Evolutionary conservation across 73 alveolate species (phyloP), one percentile per base, ranked within the genome.

Genomic region (Durusdinium trenchii): DNA sequence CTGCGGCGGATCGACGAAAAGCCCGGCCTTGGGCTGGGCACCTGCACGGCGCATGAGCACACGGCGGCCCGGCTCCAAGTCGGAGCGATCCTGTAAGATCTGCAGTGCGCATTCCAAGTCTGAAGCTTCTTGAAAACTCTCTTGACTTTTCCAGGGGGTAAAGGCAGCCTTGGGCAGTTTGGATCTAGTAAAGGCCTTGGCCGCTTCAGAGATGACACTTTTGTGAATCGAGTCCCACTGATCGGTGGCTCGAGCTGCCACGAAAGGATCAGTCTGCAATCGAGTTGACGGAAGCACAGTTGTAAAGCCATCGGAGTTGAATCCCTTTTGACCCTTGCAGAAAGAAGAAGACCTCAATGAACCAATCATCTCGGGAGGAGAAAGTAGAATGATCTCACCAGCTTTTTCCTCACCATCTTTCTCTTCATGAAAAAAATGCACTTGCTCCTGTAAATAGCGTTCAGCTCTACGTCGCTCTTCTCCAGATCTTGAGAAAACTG

Each of bases 51-150:
- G 87, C 87, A 91, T 67, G 79, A 91, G 45, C 73, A 48, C 73
- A 35, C 98, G 98, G 40, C 98, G 98, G 12, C 98, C 98, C 20
- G 98, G 61, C n/a, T 91, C 98, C 45, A 91, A 46, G 2, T 91
- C 90, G 60, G 90, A 69, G 26, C 98, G 98, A 14, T 51, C 50
- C 46, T 69, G 98, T 10, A 69, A 50, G 78, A 62, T 51, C 61
- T 69, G 98, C 14, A 47, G 89, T 2, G 79, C 73, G 30, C 57
- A 38, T 30, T 91, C 90, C 57, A 35, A 91, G 60, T 38, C 54
- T 20, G 35, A 26, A 26, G 81, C 67, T 38, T 84, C 94, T 51
- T 84, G 94, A 50, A 84, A 52, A 42, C 32, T 48, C 75, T 84
- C 94, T 10, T 52, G 89, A 35, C 35, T 51, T 28, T 6, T 35